phyloP scores from a whole-genome alignment of 2,329 filamentous ascomycete species.

The Curvularia hawaiiensis region DNA sequence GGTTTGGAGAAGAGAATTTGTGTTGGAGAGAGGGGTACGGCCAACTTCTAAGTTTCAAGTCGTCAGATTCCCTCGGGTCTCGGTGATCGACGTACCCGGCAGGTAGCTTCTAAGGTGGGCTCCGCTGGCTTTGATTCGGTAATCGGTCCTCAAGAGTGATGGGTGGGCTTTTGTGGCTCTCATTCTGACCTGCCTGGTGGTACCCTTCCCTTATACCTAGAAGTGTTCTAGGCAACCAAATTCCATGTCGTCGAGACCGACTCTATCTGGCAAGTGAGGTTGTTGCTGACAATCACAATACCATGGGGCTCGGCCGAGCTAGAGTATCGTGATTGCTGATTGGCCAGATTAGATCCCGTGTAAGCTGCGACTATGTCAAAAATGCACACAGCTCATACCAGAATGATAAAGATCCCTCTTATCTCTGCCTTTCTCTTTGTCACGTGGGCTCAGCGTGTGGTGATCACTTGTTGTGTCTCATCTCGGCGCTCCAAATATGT shows the following conservation, averaged over 20 bases:
- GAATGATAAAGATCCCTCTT: not conserved
- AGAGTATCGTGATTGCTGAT: not conserved
- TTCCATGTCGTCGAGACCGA: not conserved
- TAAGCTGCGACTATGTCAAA: not conserved
- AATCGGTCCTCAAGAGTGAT: not conserved
- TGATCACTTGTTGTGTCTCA: not conserved
- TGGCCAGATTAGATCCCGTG: not conserved
- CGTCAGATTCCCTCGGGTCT: slow-evolving; percentile 5
- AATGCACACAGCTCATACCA: not conserved
- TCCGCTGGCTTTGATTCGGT: slow-evolving; percentile 15
- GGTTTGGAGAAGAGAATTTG: not conserved
- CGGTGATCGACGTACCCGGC: slow-evolving; percentile 17
- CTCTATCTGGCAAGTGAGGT: not conserved
- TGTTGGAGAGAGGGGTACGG: not conserved
- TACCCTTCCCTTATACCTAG: not conserved
- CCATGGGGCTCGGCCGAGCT: slow-evolving; percentile 8
- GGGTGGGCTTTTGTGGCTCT: not conserved
- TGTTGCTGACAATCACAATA: slow-evolving; percentile 5
- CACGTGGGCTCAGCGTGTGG: no score
- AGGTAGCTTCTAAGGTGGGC: slow-evolving; percentile 1
- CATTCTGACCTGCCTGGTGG: not conserved
- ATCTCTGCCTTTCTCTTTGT: not conserved
- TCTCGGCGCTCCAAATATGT: not conserved
- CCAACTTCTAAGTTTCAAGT: not conserved
- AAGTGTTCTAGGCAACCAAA: not conserved